These are phyloP conservation scores for Vaccinium macrocarpon DNA, from an alignment of 148 eudicot genomes.

Conservation along the genomic window DNA sequence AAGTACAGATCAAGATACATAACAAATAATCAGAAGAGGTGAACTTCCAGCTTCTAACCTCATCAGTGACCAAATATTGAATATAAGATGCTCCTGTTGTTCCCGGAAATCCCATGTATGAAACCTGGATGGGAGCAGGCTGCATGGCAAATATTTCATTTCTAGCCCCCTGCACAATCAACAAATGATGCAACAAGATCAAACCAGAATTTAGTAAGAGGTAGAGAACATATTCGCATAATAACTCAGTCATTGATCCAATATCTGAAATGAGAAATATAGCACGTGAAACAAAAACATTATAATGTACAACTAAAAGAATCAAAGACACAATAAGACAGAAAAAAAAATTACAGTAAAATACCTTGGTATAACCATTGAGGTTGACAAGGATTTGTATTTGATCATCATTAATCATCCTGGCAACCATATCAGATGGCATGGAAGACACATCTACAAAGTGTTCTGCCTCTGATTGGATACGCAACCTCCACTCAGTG, in stretches of 20 bases:
- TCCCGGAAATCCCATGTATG: constrained; percentile 99
- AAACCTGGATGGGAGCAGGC: constrained; percentile 98
- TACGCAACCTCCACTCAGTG: constrained; percentile 88
- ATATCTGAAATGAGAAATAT: neutral
- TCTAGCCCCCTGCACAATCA: constrained; percentile 76
- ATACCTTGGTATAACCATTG: constrained; percentile 96
- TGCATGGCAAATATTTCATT: constrained; percentile 99
- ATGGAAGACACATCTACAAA: constrained; percentile 82
- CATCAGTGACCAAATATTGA: constrained; percentile 90
- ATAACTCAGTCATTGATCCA: neutral
- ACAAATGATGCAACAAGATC: neutral
- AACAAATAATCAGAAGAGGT: neutral
- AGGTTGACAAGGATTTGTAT: constrained; percentile 91
- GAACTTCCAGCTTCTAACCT: constrained; percentile 42
- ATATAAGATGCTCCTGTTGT: constrained; percentile 94
- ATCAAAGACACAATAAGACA: neutral
- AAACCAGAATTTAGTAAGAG: neutral
- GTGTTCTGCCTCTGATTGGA: constrained; percentile 86
- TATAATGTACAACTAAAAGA: neutral
- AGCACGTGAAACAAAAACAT: neutral
- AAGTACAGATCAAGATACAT: neutral
- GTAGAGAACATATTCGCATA: neutral
- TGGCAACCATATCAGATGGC: constrained; percentile 86
- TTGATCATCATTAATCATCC: constrained; percentile 75
- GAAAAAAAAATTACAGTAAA: neutral